Evolutionary conservation across 164 flowering plant species (phyloP).

Genomic region (Platanus orientalis): DNA sequence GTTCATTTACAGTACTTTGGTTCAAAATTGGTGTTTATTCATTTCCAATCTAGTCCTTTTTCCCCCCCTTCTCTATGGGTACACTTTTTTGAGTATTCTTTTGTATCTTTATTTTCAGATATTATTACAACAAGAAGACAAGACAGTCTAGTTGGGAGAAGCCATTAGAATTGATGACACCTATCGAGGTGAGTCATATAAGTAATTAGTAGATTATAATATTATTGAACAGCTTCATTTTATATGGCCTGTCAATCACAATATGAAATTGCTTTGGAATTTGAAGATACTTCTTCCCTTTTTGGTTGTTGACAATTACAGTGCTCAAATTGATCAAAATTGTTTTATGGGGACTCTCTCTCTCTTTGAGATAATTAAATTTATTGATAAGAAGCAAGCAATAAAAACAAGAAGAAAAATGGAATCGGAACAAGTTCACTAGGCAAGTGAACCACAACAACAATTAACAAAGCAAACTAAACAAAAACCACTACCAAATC

Average conservation of each 20-base stretch:
- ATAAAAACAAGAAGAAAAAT: too few species aligned
- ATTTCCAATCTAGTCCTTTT: too few species aligned
- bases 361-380: too few species aligned
- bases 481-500: too few species aligned
- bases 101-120: constrained; percentile 34
- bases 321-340: constrained; percentile 32
- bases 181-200: constrained; percentile 72
- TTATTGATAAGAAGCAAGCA: too few species aligned
- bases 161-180: constrained; percentile 68
- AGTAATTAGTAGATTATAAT: constrained; percentile 5
- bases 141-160: constrained; percentile 66
- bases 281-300: constrained; percentile 13
- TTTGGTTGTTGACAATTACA: constrained; percentile 29
- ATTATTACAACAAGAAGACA: constrained; percentile 87
- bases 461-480: too few species aligned
- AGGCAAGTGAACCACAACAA: too few species aligned
- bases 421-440: too few species aligned
- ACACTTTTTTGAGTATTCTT: constrained; percentile 1
- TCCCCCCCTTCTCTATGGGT: not conserved
- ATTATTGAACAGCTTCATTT: constrained; percentile 2
- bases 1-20: not conserved
- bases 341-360: constrained; percentile 60
- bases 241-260: constrained; percentile 5
- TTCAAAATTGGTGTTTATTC: too few species aligned
- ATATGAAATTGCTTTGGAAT: constrained; percentile 20